phyloP scores from a whole-genome alignment of 176 grass and related monocot genomes.

The Stipa capillata region DNA sequence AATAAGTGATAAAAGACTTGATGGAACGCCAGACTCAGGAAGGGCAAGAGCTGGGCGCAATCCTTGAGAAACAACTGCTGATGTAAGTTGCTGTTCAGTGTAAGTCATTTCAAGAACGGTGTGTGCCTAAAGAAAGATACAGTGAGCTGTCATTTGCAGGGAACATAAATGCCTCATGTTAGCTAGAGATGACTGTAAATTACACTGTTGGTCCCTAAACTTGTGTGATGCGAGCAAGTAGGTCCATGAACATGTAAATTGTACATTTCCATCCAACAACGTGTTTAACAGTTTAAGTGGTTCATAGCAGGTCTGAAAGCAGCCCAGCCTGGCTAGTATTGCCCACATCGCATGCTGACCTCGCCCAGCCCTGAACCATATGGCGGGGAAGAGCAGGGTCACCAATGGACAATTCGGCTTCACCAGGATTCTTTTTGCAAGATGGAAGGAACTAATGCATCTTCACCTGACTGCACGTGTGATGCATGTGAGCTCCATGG shows the following conservation, averaged over 20 bases:
- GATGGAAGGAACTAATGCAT: not conserved
- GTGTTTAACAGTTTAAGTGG: not conserved
- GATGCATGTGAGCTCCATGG: not conserved
- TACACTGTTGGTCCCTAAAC: not conserved
- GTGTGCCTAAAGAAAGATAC: constrained; percentile 68
- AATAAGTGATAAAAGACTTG: constrained; percentile 69
- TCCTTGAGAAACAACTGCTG: constrained; percentile 78
- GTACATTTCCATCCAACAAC: not conserved
- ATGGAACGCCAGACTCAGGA: constrained; percentile 53
- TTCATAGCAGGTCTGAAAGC: not conserved
- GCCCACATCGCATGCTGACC: not conserved
- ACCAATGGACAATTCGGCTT: not conserved
- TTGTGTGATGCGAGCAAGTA: not conserved
- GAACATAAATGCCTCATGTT: not conserved
- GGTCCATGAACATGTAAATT: not conserved
- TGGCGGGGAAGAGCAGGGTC: not conserved
- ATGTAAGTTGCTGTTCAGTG: constrained; percentile 85
- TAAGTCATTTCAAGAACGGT: constrained; percentile 98
- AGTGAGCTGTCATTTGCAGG: not conserved
- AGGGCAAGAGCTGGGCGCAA: constrained; percentile 62
- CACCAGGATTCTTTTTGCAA: not conserved
- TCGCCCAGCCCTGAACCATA: not conserved
- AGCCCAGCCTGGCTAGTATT: not conserved
- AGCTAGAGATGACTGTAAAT: not conserved
- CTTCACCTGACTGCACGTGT: not conserved